Base-by-base conservation (phyloP, 257 asterid species). In the Solanum dulcamara region DNA sequence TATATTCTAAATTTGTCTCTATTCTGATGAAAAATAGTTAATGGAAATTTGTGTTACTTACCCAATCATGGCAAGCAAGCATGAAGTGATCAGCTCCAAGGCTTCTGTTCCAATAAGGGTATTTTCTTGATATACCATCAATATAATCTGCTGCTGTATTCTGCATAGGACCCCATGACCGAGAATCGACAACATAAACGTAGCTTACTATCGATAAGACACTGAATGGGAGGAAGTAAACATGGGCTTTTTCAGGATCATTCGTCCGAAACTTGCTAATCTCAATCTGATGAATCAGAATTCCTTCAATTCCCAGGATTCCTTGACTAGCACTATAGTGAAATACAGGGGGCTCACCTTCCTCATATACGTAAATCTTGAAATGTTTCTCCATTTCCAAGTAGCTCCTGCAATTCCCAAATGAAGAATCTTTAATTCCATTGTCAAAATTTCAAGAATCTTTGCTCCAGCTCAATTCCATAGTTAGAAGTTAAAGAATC, bases 81-180 rank as follows among this genome's bases (percentile, higher is more conserved):
- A 77, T 77, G 57, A 77, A 77, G 42, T 77, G 64, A 28, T 92
- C 93, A 30, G 35, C 88, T 4, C 93, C 93, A 9, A 60, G 86
- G 15, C 93, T 90, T 46, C 91, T 90, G 64, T 92, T 92, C 93
- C 93, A 92, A 84, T 85, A 91, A 86, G 93, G 92, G n/a, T 92
- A 85, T 64, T 84, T 74, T 0, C 87, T 74, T 81, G 95, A 86
- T 46, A 91, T 91, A 42, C 85, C 90, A 22, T 85, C 62, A 46
- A 91, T 40, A 26, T 91, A 91, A 71, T 92, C 94, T 62, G 85
- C 60, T 30, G 93, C 92, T 48, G 92, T 89, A 44, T 92, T 80
- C 71, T 87, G 91, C 84, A 92, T 50, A 0, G 94, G 94, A 51
- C 33, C 46, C 93, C 92, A 91, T 2, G 85, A 89, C 10, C 92